These are phyloP conservation scores for Porcisia hertigi DNA, from an alignment of 208 protist genomes.

Conservation along the genomic window DNA sequence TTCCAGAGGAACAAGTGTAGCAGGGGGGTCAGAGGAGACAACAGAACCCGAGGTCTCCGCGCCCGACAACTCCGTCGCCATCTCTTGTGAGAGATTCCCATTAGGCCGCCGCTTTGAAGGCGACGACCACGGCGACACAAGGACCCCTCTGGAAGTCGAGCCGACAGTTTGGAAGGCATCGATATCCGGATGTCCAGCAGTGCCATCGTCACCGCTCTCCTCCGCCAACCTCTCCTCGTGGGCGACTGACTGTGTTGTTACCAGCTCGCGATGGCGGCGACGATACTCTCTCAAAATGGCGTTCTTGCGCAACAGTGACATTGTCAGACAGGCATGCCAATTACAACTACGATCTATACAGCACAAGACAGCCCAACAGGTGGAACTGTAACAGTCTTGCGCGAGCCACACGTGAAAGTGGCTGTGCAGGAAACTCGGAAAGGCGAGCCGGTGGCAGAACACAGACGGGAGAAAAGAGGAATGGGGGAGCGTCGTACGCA, in stretches of 20 bases:
- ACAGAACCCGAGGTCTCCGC: neutral
- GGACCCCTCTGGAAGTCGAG: neutral
- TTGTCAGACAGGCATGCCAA: neutral
- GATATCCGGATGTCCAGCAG: neutral
- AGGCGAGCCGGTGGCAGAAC: too few relatives aligned
- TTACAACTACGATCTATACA: too few relatives aligned
- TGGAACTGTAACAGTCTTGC: too few relatives aligned
- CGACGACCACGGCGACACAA: too few relatives aligned
- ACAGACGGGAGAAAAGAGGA: too few relatives aligned
- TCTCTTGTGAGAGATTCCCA: neutral
- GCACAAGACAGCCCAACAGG: too few relatives aligned
- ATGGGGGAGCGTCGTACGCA: too few relatives aligned
- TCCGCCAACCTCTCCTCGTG: neutral
- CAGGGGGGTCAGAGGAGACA: too few relatives aligned
- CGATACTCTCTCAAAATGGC: constrained; percentile 47
- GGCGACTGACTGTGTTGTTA: neutral
- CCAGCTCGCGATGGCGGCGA: constrained; percentile 24
- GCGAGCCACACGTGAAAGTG: too few relatives aligned
- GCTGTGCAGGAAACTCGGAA: too few relatives aligned
- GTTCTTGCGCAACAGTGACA: constrained; percentile 53
- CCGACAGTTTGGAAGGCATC: constrained; percentile 6
- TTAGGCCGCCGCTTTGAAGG: too few relatives aligned
- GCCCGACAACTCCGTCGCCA: neutral
- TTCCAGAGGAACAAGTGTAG: neutral
- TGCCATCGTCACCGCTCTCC: neutral